Conservation (phyloP, 1,139 yeast genomes). For the Suhomyces maxii region DNA sequence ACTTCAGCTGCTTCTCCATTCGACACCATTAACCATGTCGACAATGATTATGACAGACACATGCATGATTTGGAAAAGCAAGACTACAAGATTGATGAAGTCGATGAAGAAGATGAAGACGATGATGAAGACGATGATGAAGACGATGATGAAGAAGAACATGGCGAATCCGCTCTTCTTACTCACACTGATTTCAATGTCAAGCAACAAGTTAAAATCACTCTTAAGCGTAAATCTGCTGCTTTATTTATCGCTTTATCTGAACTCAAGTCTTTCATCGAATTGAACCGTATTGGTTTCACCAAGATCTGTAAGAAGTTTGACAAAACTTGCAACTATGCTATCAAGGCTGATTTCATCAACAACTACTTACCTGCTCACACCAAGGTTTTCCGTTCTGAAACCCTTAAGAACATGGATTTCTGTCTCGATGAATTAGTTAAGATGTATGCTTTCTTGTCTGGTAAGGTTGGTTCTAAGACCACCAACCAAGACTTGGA, state of each 20-base stretch:
- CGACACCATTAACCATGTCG: constrained; percentile 29
- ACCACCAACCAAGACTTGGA: constrained; percentile 40
- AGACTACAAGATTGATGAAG: constrained; percentile 2
- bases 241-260: constrained; percentile 71
- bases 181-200: constrained; percentile 49
- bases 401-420: constrained; percentile 49
- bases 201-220: constrained; percentile 56
- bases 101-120: constrained; percentile 19
- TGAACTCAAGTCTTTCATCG: constrained; percentile 81
- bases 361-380: constrained; percentile 43
- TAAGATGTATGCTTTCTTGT: constrained; percentile 45
- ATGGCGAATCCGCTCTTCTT: constrained; percentile 39
- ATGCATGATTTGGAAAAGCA: constrained; percentile 18
- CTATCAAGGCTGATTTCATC: constrained; percentile 55
- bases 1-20: constrained; percentile 32
- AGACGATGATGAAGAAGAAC: constrained; percentile 46
- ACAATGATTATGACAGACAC: constrained; percentile 15
- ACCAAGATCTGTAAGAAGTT: constrained; percentile 86
- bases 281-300: constrained; percentile 84
- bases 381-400: constrained; percentile 45
- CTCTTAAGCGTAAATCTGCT: constrained; percentile 66
- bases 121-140: constrained; percentile 40
- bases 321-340: constrained; percentile 73
- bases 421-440: constrained; percentile 49
- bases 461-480: constrained; percentile 32